These are phyloP conservation scores for Sanghuangporus baumii DNA, from an alignment of 1,284 basidiomycete genomes.

Conservation along the genomic window DNA sequence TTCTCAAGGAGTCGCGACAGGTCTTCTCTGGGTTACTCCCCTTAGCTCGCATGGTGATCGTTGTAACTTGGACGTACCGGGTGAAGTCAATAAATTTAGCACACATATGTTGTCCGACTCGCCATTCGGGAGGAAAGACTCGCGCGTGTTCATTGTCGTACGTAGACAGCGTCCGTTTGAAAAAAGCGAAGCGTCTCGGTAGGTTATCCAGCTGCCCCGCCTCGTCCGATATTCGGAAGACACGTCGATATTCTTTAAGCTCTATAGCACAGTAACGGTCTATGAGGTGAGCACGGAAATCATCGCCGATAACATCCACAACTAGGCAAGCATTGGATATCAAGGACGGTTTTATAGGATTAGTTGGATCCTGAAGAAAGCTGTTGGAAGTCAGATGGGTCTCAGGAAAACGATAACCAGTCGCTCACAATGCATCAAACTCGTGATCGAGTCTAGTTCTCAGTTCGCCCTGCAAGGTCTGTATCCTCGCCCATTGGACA, in stretches of 20 bases:
- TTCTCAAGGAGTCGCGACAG: conserved; percentile 61
- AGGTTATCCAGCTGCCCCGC: conserved; percentile 97
- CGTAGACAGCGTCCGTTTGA: conserved; percentile 81
- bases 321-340: conserved; percentile 79
- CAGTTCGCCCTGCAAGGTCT: conserved; percentile 73
- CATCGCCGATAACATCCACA: conserved; percentile 80
- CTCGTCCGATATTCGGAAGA: conserved; percentile 90
- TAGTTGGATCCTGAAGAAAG: conserved; percentile 73
- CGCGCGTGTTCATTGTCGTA: conserved; percentile 85
- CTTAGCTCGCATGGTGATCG: background rate
- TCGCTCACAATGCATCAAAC: conserved; percentile 77
- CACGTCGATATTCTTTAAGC: conserved; percentile 93
- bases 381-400: conserved; percentile 33
- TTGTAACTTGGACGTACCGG: conserved; percentile 40
- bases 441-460: conserved; percentile 78
- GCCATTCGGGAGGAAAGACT: conserved; percentile 82
- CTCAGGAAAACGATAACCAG: conserved; percentile 27
- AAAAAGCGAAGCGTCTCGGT: conserved; percentile 92
- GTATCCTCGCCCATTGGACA: conserved; percentile 71
- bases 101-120: conserved; percentile 72
- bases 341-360: conserved; percentile 54
- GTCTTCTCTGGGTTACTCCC: conserved; percentile 50
- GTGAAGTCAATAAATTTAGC: conserved; percentile 86
- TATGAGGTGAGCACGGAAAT: conserved; percentile 76
- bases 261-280: conserved; percentile 90